Conservation (phyloP, 257 asterid genomes). For the Solanum bukasovii region DNA sequence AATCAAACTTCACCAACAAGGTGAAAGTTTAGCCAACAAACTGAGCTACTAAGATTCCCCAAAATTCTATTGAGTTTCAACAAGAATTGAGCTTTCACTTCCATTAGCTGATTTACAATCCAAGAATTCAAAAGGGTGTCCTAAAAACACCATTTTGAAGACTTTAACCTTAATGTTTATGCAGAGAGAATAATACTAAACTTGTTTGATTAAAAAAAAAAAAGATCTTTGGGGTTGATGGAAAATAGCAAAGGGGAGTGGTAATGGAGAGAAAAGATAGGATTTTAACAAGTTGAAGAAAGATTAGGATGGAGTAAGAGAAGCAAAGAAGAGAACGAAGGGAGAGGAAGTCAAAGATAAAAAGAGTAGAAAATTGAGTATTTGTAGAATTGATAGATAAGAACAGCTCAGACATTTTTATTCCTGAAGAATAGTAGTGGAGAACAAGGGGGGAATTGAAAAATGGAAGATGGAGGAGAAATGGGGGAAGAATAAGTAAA, state of each 20-base stretch:
- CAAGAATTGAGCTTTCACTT: not conserved
- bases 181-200: not conserved
- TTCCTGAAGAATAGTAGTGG: not conserved
- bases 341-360: slow-evolving; percentile 21
- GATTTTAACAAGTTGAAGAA: slow-evolving; percentile 38
- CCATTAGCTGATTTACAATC: not conserved
- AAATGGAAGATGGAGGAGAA: slow-evolving; percentile 28
- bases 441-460: not conserved
- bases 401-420: slow-evolving; percentile 42
- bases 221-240: not conserved
- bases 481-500: slow-evolving; percentile 24
- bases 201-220: not conserved
- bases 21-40: not conserved
- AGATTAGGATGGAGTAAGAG: slow-evolving; percentile 39
- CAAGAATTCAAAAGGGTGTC: not conserved
- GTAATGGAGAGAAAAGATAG: slow-evolving; percentile 28
- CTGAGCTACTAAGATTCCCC: not conserved
- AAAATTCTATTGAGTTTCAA: not conserved
- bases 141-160: slow-evolving; percentile 29
- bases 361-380: slow-evolving; percentile 18
- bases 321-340: slow-evolving; percentile 45
- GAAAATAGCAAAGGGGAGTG: slow-evolving; percentile 34
- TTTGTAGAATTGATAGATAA: slow-evolving; percentile 12
- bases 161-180: slow-evolving; percentile 9
- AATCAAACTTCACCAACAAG: no score